Percentiles rank a stretch among this genome's conserved stretches.
phyloP scores from a whole-genome alignment of 73 alveolate genomes.

The Paramecium biaurelia region DNA sequence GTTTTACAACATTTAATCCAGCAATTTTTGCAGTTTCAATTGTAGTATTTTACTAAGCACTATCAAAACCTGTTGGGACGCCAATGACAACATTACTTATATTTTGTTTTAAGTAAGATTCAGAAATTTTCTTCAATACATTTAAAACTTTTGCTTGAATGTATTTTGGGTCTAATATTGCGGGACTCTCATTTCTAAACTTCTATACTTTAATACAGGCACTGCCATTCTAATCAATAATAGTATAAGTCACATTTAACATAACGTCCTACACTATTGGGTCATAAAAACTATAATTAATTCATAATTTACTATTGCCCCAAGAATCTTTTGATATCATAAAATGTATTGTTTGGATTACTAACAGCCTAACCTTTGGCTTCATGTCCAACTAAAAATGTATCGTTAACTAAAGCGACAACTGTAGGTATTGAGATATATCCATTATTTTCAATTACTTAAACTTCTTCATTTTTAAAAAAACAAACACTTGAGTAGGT shows the following conservation, averaged over 20 bases:
- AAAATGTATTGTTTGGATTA: neutral
- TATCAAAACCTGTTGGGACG: constrained; percentile 86
- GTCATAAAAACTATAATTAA: neutral
- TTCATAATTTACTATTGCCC: neutral
- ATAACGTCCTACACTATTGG: neutral
- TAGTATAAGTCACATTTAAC: neutral
- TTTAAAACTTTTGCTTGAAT: constrained; percentile 68
- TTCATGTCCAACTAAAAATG: neutral
- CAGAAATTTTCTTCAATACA: constrained; percentile 80
- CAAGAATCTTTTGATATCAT: neutral
- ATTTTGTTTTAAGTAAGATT: constrained; percentile 66
- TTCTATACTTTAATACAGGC: neutral
- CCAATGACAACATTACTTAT: constrained; percentile 84
- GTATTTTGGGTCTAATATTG: constrained; percentile 76
- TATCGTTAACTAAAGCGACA: neutral
- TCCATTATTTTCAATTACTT: neutral
- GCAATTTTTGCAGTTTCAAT: constrained; percentile 93
- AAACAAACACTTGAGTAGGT: neutral
- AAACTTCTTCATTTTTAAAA: neutral
- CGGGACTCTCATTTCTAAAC: neutral
- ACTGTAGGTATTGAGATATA: neutral
- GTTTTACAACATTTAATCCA: constrained; percentile 83
- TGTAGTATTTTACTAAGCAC: constrained; percentile 90
- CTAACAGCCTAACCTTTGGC: neutral
- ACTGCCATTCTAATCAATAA: neutral